Evolutionary conservation across 2,329 filamentous ascomycete species (phyloP).

Genomic region (Cercospora nicotianae): DNA sequence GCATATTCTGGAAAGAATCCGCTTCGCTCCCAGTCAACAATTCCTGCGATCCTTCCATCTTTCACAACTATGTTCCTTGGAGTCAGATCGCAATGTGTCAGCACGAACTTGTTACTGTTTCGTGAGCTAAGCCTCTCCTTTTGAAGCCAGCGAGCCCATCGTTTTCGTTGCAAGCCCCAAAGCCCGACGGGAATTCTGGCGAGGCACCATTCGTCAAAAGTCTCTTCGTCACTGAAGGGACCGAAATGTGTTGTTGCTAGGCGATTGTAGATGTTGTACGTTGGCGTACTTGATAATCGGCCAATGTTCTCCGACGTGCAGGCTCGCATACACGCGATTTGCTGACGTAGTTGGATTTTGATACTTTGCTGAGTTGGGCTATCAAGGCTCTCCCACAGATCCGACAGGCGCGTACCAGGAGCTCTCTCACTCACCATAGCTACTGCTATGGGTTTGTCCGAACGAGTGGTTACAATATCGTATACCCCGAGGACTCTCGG

Average conservation of each 20-base stretch:
- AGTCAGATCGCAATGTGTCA: conserved; percentile 29
- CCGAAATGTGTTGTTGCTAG: background rate
- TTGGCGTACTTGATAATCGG: background rate
- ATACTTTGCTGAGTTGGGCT: background rate
- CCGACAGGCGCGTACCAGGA: background rate
- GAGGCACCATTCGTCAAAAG: conserved; percentile 2
- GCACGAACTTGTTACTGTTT: conserved; percentile 12
- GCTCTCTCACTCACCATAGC: conserved; percentile 3
- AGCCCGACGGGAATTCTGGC: background rate
- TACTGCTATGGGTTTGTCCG: conserved; percentile 1
- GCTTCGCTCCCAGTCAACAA: conserved; percentile 30
- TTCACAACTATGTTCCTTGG: conserved; percentile 27
- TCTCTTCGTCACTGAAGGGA: background rate
- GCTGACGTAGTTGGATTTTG: background rate
- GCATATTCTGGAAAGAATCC: conserved; percentile 30
- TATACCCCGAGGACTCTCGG: background rate
- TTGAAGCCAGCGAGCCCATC: background rate
- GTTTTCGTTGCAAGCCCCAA: background rate
- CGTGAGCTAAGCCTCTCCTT: background rate
- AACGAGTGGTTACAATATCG: background rate
- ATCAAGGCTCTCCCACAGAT: background rate
- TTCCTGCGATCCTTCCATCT: conserved; percentile 15
- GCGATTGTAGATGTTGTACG: background rate
- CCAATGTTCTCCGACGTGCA: background rate
- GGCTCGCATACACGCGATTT: background rate